These are phyloP conservation scores for Diaporthe ampelina DNA, from an alignment of 2,329 filamentous ascomycete species.

Conservation along the genomic window DNA sequence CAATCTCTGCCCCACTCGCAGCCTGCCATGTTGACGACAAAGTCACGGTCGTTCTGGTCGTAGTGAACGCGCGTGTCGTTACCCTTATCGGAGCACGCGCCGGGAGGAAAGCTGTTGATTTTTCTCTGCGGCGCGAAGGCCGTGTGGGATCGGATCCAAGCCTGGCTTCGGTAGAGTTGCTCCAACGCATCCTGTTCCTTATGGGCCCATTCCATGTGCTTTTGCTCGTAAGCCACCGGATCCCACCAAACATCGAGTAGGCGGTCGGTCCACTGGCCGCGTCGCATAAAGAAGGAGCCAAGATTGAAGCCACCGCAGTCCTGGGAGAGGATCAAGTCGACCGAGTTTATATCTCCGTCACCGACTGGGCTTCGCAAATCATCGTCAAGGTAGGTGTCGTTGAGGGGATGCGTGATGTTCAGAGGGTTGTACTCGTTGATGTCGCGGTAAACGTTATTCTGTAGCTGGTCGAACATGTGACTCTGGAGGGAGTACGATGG, in stretches of 20 bases:
- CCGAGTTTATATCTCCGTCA: slow-evolving; percentile 81
- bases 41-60: slow-evolving; percentile 86
- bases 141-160: slow-evolving; percentile 91
- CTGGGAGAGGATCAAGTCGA: slow-evolving; percentile 91
- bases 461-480: slow-evolving; percentile 89
- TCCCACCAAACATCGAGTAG: slow-evolving; percentile 99
- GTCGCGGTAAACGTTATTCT: slow-evolving; percentile 85
- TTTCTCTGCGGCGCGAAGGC: slow-evolving; percentile 91
- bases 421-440: slow-evolving; percentile 97
- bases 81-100: slow-evolving; percentile 85
- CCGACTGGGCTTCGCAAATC: slow-evolving; percentile 80
- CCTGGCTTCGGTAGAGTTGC: slow-evolving; percentile 90
- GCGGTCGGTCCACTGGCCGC: slow-evolving; percentile 90
- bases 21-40: slow-evolving; percentile 98
- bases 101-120: slow-evolving; percentile 94
- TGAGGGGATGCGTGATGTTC: slow-evolving; percentile 89
- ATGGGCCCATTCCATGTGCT: slow-evolving; percentile 99
- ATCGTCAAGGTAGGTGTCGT: slow-evolving; percentile 81
- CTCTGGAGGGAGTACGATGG: slow-evolving; percentile 88
- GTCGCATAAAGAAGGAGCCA: slow-evolving; percentile 91
- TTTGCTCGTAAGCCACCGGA: slow-evolving; percentile 96
- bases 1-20: slow-evolving; percentile 98
- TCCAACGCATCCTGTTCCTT: slow-evolving; percentile 98
- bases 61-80: slow-evolving; percentile 88
- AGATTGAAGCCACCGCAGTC: slow-evolving; percentile 98